These are phyloP conservation scores for Canna indica DNA, from an alignment of 176 grass and related monocot genomes.

Conservation along the genomic window DNA sequence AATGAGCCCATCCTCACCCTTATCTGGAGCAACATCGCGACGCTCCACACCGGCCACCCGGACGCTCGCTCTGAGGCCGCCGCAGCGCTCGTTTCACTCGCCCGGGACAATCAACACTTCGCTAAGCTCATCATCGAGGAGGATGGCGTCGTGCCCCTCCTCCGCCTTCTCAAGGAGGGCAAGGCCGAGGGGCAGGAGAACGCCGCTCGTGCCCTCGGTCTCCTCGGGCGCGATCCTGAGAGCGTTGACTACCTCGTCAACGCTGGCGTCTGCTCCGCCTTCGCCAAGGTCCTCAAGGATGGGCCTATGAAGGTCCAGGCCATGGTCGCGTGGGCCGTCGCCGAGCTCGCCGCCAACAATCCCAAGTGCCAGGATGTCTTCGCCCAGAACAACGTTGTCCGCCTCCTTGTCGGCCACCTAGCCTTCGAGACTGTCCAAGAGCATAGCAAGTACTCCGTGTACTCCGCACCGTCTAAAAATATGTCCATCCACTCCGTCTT, in stretches of 20 bases:
- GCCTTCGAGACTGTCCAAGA: slow-evolving; percentile 12
- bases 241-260: not conserved
- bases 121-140: slow-evolving; percentile 15
- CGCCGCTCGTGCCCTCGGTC: not conserved
- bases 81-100: slow-evolving; percentile 1
- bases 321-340: slow-evolving; percentile 5
- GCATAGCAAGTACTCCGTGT: slow-evolving; percentile 11
- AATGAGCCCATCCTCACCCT: slow-evolving; percentile 13
- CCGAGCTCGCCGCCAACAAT: not conserved
- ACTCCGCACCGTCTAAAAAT: not conserved
- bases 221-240: not conserved
- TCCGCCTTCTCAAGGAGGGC: slow-evolving; percentile 9
- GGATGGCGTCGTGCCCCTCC: slow-evolving; percentile 5
- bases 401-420: slow-evolving; percentile 9
- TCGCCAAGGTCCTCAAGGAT: slow-evolving; percentile 8
- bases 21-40: slow-evolving; percentile 12
- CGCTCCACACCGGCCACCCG: not conserved
- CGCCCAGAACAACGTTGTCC: slow-evolving; percentile 3
- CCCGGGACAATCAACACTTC: slow-evolving; percentile 9
- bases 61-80: slow-evolving; percentile 3
- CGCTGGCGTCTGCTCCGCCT: slow-evolving; percentile 4
- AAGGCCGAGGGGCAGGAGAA: slow-evolving; percentile 1
- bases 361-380: slow-evolving; percentile 4
- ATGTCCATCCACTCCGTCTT: slow-evolving; percentile 18
- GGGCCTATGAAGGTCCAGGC: slow-evolving; percentile 4